phyloP scores from a whole-genome alignment of 768 basidiomycete species.

The Lactarius sp. region DNA sequence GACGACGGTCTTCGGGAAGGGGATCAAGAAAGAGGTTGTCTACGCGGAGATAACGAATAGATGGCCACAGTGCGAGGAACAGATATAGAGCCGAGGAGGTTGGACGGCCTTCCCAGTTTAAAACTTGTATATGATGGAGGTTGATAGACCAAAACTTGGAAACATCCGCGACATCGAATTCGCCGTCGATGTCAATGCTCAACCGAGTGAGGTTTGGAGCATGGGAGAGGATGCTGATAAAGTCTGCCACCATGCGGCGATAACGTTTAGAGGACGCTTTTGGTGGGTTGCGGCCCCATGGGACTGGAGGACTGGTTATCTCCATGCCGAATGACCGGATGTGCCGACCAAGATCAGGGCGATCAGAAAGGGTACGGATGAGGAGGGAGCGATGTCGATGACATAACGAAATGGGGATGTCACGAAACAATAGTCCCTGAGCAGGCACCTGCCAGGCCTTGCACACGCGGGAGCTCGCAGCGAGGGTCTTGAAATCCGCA shows the following conservation, averaged over 20 bases:
- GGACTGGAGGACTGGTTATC: conserved; percentile 7
- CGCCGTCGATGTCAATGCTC: conserved; percentile 20
- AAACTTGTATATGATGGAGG: conserved; percentile 12
- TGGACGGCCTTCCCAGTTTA: conserved; percentile 23
- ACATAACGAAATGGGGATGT: conserved; percentile 19
- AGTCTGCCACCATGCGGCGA: conserved; percentile 8
- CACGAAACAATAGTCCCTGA: conserved; percentile 14
- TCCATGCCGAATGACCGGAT: conserved; percentile 21
- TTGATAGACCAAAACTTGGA: conserved; percentile 8
- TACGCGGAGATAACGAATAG: conserved; percentile 18
- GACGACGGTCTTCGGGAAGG: conserved; percentile 8
- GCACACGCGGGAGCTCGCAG: conserved; percentile 16
- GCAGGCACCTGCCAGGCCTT: conserved; percentile 17
- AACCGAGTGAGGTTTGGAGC: conserved; percentile 17
- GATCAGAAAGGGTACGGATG: conserved; percentile 2
- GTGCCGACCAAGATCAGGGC: conserved; percentile 15
- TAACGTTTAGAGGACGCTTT: not conserved
- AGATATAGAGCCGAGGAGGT: conserved; percentile 12
- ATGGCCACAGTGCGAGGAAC: conserved; percentile 17
- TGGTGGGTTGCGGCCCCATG: conserved; percentile 8
- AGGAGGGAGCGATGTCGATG: conserved; percentile 7
- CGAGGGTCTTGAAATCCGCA: conserved; percentile 12
- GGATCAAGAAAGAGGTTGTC: conserved; percentile 15
- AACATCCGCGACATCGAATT: conserved; percentile 7
- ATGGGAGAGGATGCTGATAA: conserved; percentile 13